Base-by-base conservation (phyloP, 2,329 filamentous ascomycete genomes). In the Penicillium sp. region DNA sequence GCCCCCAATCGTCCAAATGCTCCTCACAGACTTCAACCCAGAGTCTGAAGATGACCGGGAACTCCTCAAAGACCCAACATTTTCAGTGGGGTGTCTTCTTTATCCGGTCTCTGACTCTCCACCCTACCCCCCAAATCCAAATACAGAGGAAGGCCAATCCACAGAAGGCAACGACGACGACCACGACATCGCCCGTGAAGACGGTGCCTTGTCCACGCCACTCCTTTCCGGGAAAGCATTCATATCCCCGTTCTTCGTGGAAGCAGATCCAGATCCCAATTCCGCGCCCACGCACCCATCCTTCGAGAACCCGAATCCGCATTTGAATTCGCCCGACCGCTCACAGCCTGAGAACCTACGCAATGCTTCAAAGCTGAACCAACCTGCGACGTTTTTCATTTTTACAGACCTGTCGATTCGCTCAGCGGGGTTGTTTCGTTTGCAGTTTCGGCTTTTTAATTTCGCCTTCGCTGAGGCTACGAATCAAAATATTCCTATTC, bases 371-470 rank as follows among this genome's bases (percentile, higher is more conserved):
- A 50, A 51, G 21, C 55, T 59, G 10, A 46, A 56, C 37, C 61
- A 67, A 4, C 74, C 75, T 4, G 69, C 73, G 17, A 68, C 71
- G 2, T 79, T 78, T 55, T 79, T 78, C 58, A 74, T 78, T 21
- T 79, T 79, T 45, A 68, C 75, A 1, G 76, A 79, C 56, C 67
- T 79, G 1, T 78, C 76, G 3, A 69, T 78, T 18, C 75, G 76
- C 39, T 71, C 70, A 7, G 72, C 75, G 17, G 77, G 77, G 0
- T 48, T 70, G 3, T 79, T 78, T 55, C 70, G 72, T 6, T 62
- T 79, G 1, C 71, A 75, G 29, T 79, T 78, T 56, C 68, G 67
- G 9, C 68, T 79, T 18, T 75, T 78, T 70, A 73, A 77, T 52
- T 68, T 68, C 70, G 67, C 68, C 29, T 51, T 54, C 13, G 61